Evolutionary conservation across 2,329 filamentous ascomycete genomes (phyloP), one percentile per base, ranked within the genome.

Genomic region (Leptographium flavum): DNA sequence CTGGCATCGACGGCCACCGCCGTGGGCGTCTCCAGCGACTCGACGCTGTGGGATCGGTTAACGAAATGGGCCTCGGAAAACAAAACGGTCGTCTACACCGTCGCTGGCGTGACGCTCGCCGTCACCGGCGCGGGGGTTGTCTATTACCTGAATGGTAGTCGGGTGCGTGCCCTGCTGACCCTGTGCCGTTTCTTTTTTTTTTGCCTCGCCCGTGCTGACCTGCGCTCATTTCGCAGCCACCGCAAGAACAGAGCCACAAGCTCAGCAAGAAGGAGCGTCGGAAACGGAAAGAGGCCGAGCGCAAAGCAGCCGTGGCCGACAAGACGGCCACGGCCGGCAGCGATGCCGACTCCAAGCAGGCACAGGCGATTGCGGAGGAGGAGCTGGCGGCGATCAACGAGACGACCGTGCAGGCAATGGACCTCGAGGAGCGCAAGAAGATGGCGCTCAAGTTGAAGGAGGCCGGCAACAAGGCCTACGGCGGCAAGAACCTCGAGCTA

Each of bases 391-490:
- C 86, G 51, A 66, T 79, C 51, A 66, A 71, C 56, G 76, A 80
- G 60, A 57, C 62, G n/a, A 71, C 68, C 9, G 74, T 80, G 51
- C 61, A 61, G 55, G 60, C 53, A 39, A 62, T 75, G 45, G 69
- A 67, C 48, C 60, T 67, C 40, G 62, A 90, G 64, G 79, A 94
- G 61, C 81, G 86, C 53, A 87, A 88, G 61, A 79, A 87, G 47
- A 92, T 85, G 63, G 87, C 92, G 30, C 80, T 79, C 47, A 93
- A 94, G 69, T 71, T 98, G 54, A 98, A 98, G 73, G 86, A 85
- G 50, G 84, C 85, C 25, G 92, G 92, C 49, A 98, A 98, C 73
- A 93, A 92, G 67, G 87, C 92, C 8, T 98, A 95, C 58, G 87
- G 87, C 49, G 79, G 81, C 54, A 96, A 95, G 68, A 84, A 94